A percentile compares a stretch with the other conserved stretches of the same genome.
Conservation (phyloP, 2,329 filamentous ascomycete genomes). For the Fusarium metavorans region DNA sequence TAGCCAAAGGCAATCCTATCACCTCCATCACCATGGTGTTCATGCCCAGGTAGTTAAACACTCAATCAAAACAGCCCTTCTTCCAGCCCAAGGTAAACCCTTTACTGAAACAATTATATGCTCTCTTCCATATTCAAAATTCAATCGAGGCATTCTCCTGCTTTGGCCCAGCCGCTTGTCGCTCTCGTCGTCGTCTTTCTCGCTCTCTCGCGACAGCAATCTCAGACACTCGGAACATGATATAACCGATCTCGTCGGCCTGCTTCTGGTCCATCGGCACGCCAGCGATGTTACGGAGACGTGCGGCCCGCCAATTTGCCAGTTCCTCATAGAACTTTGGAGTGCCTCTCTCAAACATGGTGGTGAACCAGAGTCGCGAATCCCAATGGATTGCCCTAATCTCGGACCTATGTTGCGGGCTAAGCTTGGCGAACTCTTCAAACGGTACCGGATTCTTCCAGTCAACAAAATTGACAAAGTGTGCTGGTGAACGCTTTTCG, state of each 20-base stretch:
- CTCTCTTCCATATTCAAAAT: neutral
- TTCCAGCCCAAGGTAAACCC: neutral
- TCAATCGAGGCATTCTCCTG: neutral
- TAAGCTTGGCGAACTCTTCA: neutral
- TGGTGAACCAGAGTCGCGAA: neutral
- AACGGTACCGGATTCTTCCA: neutral
- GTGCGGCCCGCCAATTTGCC: slow-evolving; percentile 4
- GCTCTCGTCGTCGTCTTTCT: neutral
- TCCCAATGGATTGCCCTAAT: slow-evolving; percentile 16
- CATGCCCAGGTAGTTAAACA: neutral
- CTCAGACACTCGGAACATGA: neutral
- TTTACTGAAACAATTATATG: neutral
- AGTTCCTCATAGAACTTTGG: neutral
- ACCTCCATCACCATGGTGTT: neutral
- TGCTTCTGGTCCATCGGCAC: neutral
- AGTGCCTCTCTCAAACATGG: neutral
- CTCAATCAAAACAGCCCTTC: neutral
- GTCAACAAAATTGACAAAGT: slow-evolving; percentile 13
- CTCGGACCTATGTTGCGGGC: slow-evolving; percentile 8
- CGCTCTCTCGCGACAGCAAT: neutral
- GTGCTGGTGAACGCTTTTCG: neutral
- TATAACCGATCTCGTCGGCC: neutral
- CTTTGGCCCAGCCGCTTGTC: too few species aligned
- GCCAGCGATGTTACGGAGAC: neutral
- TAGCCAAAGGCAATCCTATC: neutral